Evolutionary conservation across 2,329 filamentous ascomycete species (phyloP).

Genomic region (Hawksworthiomyces lignivorus): DNA sequence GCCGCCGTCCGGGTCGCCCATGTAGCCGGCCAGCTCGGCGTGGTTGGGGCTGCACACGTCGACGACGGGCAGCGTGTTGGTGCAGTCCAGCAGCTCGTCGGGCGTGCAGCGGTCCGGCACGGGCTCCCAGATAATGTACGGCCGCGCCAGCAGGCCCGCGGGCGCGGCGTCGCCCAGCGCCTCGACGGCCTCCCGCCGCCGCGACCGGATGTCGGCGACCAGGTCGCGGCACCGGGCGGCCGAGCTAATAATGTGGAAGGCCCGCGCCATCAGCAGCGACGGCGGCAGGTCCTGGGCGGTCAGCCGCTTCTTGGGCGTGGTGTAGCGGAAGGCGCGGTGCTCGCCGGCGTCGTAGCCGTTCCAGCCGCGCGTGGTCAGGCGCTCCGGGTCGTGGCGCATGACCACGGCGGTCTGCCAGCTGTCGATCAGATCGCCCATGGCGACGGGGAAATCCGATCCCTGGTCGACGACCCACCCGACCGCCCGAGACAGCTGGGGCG

Average conservation of each 20-base stretch:
- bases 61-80: slow-evolving; percentile 53
- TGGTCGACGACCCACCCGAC: slow-evolving; percentile 90
- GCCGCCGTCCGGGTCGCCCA: slow-evolving; percentile 53
- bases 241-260: slow-evolving; percentile 84
- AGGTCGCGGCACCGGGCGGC: slow-evolving; percentile 69
- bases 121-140: slow-evolving; percentile 89
- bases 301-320: slow-evolving; percentile 77
- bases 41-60: slow-evolving; percentile 75
- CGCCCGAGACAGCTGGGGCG: slow-evolving; percentile 50
- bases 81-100: slow-evolving; percentile 56
- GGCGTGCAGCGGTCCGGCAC: slow-evolving; percentile 81
- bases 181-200: slow-evolving; percentile 25
- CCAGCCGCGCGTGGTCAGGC: slow-evolving; percentile 83
- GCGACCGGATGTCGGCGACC: slow-evolving; percentile 60
- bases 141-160: slow-evolving; percentile 29
- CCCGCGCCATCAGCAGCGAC: slow-evolving; percentile 59
- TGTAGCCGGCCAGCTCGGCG: slow-evolving; percentile 78
- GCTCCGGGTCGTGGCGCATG: slow-evolving; percentile 55
- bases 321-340: slow-evolving; percentile 72
- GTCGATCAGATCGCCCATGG: slow-evolving; percentile 55
- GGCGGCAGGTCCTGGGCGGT: slow-evolving; percentile 63
- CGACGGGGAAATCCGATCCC: slow-evolving; percentile 75
- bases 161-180: slow-evolving; percentile 23
- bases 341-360: slow-evolving; percentile 66
- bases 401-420: slow-evolving; percentile 71